These are phyloP conservation scores for Chrysosporium keratinophilum DNA, from an alignment of 2,329 filamentous ascomycete genomes.

Conservation along the genomic window DNA sequence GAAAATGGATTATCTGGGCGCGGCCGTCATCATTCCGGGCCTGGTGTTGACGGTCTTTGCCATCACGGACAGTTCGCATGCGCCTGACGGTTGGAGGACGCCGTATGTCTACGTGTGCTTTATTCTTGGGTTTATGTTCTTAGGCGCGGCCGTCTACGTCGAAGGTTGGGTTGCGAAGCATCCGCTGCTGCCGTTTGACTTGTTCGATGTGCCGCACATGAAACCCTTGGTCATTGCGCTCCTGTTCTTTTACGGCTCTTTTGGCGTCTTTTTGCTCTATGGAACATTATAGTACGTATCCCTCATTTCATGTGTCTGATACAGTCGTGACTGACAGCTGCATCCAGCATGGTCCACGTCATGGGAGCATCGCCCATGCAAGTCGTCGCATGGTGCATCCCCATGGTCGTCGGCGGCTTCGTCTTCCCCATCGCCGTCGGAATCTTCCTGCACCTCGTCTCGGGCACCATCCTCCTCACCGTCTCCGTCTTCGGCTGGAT, in stretches of 20 bases:
- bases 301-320: background rate
- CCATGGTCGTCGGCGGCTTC: constrained; percentile 58
- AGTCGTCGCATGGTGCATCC: constrained; percentile 58
- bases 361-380: constrained; percentile 51
- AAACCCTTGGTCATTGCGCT: constrained; percentile 50
- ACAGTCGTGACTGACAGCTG: constrained; percentile 2
- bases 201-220: constrained; percentile 63
- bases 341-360: constrained; percentile 48
- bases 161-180: constrained; percentile 59
- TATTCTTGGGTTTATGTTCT: constrained; percentile 49
- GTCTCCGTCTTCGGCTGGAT: constrained; percentile 53
- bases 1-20: constrained; percentile 61
- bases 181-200: constrained; percentile 58
- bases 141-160: constrained; percentile 55
- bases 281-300: constrained; percentile 53
- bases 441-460: constrained; percentile 55
- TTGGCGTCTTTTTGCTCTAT: constrained; percentile 61
- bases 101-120: constrained; percentile 61
- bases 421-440: constrained; percentile 54
- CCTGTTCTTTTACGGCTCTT: constrained; percentile 57
- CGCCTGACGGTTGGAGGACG: constrained; percentile 58
- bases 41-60: constrained; percentile 63
- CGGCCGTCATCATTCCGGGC: constrained; percentile 51
- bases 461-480: constrained; percentile 53
- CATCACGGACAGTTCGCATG: constrained; percentile 62